Percentiles rank a stretch among this genome's conserved stretches.
Evolutionary conservation across 2,329 filamentous ascomycete genomes (phyloP).

Genomic region (Fusarium ramigenum): DNA sequence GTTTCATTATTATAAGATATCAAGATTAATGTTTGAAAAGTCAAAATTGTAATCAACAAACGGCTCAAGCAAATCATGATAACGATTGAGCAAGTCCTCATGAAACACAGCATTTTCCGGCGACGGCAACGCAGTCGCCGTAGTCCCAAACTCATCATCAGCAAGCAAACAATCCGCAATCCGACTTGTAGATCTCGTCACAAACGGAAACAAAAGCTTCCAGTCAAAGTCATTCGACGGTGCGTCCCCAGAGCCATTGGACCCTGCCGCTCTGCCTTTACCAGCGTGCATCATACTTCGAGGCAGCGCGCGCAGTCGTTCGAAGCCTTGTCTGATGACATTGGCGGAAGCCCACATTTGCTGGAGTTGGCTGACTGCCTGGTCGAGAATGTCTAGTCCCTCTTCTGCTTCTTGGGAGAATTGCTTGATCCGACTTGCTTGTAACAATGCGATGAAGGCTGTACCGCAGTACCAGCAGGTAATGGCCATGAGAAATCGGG

Average conservation of each 20-base stretch:
- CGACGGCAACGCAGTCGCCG: slow-evolving; percentile 11
- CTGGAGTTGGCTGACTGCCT: slow-evolving; percentile 31
- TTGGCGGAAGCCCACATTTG: slow-evolving; percentile 40
- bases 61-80: slow-evolving; percentile 36
- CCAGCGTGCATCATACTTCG: slow-evolving; percentile 27
- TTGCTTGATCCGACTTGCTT: slow-evolving; percentile 43
- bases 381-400: slow-evolving; percentile 23
- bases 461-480: slow-evolving; percentile 55
- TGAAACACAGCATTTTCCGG: slow-evolving; percentile 32
- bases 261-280: neutral
- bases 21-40: slow-evolving; percentile 20
- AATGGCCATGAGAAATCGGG: slow-evolving; percentile 54
- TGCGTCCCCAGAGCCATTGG: neutral
- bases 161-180: slow-evolving; percentile 31
- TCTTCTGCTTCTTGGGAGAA: slow-evolving; percentile 34
- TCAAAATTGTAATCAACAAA: slow-evolving; percentile 36
- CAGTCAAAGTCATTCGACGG: slow-evolving; percentile 22
- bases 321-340: slow-evolving; percentile 33
- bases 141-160: slow-evolving; percentile 29
- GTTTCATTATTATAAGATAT: neutral
- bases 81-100: slow-evolving; percentile 24
- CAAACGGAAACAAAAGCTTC: slow-evolving; percentile 30
- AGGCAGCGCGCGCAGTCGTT: slow-evolving; percentile 23
- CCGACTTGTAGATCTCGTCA: slow-evolving; percentile 23
- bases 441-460: slow-evolving; percentile 53